Evolutionary conservation across 2,329 filamentous ascomycete species (phyloP), one percentile per base, ranked within the genome.

Genomic region (Tolypocladium paradoxum): DNA sequence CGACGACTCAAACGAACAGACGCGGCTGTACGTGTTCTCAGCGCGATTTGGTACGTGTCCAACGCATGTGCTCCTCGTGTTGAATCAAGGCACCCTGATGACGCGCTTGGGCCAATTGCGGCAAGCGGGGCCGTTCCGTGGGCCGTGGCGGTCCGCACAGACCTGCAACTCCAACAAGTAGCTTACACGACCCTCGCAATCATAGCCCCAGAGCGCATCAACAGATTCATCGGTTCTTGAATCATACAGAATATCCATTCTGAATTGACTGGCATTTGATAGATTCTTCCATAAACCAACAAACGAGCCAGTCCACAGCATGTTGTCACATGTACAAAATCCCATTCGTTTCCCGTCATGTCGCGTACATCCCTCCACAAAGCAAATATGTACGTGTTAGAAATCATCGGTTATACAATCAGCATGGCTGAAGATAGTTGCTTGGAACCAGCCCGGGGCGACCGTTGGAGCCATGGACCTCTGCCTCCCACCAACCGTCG

Each of bases 401-500:
- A 43, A 48, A 37, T 50, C 48, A 31, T 34, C 27, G 27, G n/a
- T 27, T 33, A 12, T 49, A 11, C 35, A 33, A 37, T 46, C 47
- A 79, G 56, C 74, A 76, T 46, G 76, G 70, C 67, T 83, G 78
- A 55, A 86, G 73, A 61, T 86, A 86, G 65, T 86, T 86, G 68
- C 83, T 85, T 58, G 83, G 83, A 58, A 86, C 82, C 64, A 86
- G 73, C 56, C 83, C 83, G 54, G 77, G 66, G 49, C 71, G 76
- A 49, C 78, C 82, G 57, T 76, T 79, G 57, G 78, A 77, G 27
- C 85, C 84, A 47, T 91, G 88, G 40, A 96, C 82, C 69, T 96
- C 92, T 14, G 95, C 95, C 73, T 99, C 93, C 93, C 95, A 99
- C 93, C 93, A 99, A 22, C 93, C 93, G 65, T 99, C 93, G 67